Conservation (phyloP, 2,329 filamentous ascomycete genomes). For the Thermothelomyces thermophilus region DNA sequence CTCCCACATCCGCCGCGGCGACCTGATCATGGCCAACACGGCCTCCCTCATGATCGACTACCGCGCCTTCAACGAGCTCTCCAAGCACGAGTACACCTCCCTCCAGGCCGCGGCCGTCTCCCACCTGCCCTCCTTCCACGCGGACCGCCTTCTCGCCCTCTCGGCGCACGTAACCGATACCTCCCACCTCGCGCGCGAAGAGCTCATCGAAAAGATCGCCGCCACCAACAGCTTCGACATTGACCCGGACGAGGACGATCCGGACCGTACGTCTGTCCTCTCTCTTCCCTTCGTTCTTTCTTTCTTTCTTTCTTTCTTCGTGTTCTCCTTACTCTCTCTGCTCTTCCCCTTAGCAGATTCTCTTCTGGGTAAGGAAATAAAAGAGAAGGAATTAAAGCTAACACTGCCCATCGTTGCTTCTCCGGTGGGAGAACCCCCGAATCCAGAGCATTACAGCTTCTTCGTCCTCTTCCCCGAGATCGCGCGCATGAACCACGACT, state of each 20-base stretch:
- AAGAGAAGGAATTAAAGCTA: too few species aligned
- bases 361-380: too few species aligned
- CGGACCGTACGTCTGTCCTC: constrained; percentile 12
- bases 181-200: constrained; percentile 22
- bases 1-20: constrained; percentile 31
- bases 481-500: constrained; percentile 41
- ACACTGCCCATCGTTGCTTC: too few species aligned
- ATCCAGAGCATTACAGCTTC: constrained; percentile 25
- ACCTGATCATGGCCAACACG: constrained; percentile 35
- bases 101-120: constrained; percentile 31
- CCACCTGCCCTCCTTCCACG: constrained; percentile 29
- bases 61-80: constrained; percentile 29
- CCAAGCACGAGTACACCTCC: constrained; percentile 23
- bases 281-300: too few species aligned
- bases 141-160: constrained; percentile 30
- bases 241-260: constrained; percentile 27
- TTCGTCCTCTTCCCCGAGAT: constrained; percentile 37
- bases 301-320: too few species aligned
- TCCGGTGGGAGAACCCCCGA: too few species aligned
- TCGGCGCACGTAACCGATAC: constrained; percentile 30
- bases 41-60: constrained; percentile 36
- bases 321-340: too few species aligned
- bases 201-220: constrained; percentile 32
- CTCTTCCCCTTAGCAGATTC: too few species aligned
- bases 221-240: constrained; percentile 37